phyloP scores from a whole-genome alignment of 1,139 yeast species.

The Oligophagozyma castellii region DNA sequence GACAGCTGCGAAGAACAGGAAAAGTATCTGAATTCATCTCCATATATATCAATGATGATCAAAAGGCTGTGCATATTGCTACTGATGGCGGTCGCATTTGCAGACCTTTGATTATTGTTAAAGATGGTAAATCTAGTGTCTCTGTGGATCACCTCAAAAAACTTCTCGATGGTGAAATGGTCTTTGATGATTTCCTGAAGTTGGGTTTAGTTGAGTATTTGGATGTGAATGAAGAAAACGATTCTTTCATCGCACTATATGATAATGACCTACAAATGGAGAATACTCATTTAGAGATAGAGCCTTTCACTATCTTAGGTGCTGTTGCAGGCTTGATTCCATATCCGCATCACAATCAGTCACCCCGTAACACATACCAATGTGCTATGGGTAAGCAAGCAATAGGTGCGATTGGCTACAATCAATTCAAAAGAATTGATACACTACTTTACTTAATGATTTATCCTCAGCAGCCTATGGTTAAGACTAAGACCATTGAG shows the following conservation, averaged over 20 bases:
- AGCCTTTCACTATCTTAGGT: slow-evolving; percentile 90
- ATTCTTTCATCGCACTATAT: slow-evolving; percentile 81
- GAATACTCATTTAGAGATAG: slow-evolving; percentile 88
- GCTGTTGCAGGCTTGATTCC: slow-evolving; percentile 99
- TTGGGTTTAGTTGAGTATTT: slow-evolving; percentile 87
- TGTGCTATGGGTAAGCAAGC: slow-evolving; percentile 99
- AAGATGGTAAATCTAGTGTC: slow-evolving; percentile 57
- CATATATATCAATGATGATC: slow-evolving; percentile 80
- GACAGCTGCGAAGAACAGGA: slow-evolving; percentile 72
- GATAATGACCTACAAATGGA: slow-evolving; percentile 45
- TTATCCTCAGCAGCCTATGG: slow-evolving; percentile 99
- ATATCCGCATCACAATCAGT: slow-evolving; percentile 98
- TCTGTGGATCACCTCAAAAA: slow-evolving; percentile 50
- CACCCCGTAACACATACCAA: slow-evolving; percentile 97
- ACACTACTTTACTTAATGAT: slow-evolving; percentile 89
- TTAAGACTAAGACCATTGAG: slow-evolving; percentile 92
- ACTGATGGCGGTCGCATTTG: slow-evolving; percentile 99
- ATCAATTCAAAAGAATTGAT: slow-evolving; percentile 91
- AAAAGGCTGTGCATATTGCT: slow-evolving; percentile 88
- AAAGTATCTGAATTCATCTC: slow-evolving; percentile 83
- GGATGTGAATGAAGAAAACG: slow-evolving; percentile 97
- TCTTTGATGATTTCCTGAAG: slow-evolving; percentile 75
- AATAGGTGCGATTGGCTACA: slow-evolving; percentile 96
- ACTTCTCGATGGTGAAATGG: slow-evolving; percentile 57
- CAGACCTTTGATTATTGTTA: slow-evolving; percentile 86